phyloP scores from a whole-genome alignment of 78 protist genomes.

The Dictyostelium discoideum region dicty_2.7 NC_007088.5:2392501-2393000 shows the following conservation, averaged over 20 bases:
- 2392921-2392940: neutral
- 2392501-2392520: too few relatives aligned
- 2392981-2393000: neutral
- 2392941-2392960: neutral
- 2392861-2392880: neutral
- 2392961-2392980: neutral
- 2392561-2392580: too few relatives aligned
- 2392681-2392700: neutral
- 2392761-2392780: neutral
- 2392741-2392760: neutral
- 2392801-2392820: neutral
- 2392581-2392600: neutral
- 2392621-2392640: too few relatives aligned
- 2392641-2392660: too few relatives aligned
- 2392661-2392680: too few relatives aligned
- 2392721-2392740: neutral
- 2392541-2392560: too few relatives aligned
- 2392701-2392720: neutral
- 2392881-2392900: neutral
- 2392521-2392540: too few relatives aligned
- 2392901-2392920: neutral
- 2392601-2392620: neutral
- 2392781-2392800: neutral
- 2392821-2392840: neutral
- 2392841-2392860: neutral